Conservation (phyloP, 345 rosid genomes). For the Conringia planisiliqua region DNA sequence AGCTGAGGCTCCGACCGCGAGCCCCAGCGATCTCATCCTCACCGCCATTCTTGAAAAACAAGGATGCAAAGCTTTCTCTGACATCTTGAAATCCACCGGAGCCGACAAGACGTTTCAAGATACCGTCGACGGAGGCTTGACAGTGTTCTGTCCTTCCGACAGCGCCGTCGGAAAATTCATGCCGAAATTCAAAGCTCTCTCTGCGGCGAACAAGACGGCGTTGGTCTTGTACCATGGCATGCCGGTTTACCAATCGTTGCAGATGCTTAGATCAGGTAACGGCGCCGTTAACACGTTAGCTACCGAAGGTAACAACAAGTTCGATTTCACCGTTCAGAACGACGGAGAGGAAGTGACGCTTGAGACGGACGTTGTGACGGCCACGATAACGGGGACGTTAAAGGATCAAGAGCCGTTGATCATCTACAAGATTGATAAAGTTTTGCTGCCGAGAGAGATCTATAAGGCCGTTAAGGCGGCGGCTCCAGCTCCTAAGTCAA, state of each 20-base stretch:
- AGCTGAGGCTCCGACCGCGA: slow-evolving; percentile 85
- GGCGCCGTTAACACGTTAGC: slow-evolving; percentile 82
- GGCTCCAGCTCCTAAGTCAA: slow-evolving; percentile 47
- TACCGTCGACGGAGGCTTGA: slow-evolving; percentile 73
- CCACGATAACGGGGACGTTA: slow-evolving; percentile 56
- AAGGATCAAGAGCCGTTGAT: slow-evolving; percentile 80
- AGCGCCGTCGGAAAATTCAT: slow-evolving; percentile 50
- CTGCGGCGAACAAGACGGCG: slow-evolving; percentile 59
- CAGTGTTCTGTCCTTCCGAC: slow-evolving; percentile 88
- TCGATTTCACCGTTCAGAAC: slow-evolving; percentile 70
- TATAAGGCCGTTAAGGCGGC: slow-evolving; percentile 49
- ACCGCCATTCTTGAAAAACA: slow-evolving; percentile 68
- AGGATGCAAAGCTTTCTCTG: slow-evolving; percentile 81
- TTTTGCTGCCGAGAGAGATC: slow-evolving; percentile 71
- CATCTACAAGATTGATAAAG: slow-evolving; percentile 65
- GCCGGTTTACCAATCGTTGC: slow-evolving; percentile 66
- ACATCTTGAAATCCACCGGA: slow-evolving; percentile 51
- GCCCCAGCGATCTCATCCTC: slow-evolving; percentile 57
- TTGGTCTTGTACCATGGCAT: slow-evolving; percentile 69
- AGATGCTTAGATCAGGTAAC: slow-evolving; percentile 69
- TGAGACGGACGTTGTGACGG: slow-evolving; percentile 59
- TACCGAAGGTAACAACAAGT: slow-evolving; percentile 78
- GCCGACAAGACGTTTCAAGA: slow-evolving; percentile 67
- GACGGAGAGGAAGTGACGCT: slow-evolving; percentile 71
- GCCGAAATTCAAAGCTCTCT: slow-evolving; percentile 71